Evolutionary conservation across 2,329 filamentous ascomycete genomes (phyloP), one percentile per base, ranked within the genome.

Genomic region (Fusarium oligoseptatum): DNA sequence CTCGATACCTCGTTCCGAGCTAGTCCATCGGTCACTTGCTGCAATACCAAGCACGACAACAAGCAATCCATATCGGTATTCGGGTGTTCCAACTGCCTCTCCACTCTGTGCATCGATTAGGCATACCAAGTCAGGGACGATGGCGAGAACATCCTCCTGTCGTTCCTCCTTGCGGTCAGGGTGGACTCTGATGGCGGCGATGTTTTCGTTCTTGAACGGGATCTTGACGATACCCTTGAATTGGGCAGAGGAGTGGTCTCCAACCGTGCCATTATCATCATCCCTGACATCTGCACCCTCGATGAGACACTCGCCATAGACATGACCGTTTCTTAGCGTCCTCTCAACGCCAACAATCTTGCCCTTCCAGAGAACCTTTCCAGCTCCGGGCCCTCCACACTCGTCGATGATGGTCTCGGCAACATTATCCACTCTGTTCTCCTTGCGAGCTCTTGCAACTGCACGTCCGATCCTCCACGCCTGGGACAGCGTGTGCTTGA

Each of bases 191-290:
- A 87, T 82, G 0, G 89, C 91, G n/a, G 88, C 88, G 52, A 94
- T 92, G 76, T 93, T 94, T 78, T 94, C 92, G 80, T 94, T 94
- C 82, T 93, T 93, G 84, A 93, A 93, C 0, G 92, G 91, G 58
- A 94, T 91, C 78, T 89, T 91, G 78, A 93, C 82, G 34, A 81
- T 74, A 0, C 90, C 90, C 50, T 78, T 68, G 79, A 87, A 83
- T 36, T 81, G 76, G 3, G 72, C n/a, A 1, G 58, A 17, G 3
- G 37, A 3, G 3, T 27, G 20, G 12, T 60, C 43, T 57, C 66
- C 39, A 14, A 63, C 52, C 7, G 61, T 29, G 12, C 68, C 64
- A 3, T 65, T 61, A 7, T 77, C 74, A 29, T 80, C 79, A 6
- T 83, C 81, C 63, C 81, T 75, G 65, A 84, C 72, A 24, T 88